Evolutionary conservation across 2,329 filamentous ascomycete species (phyloP), one percentile per base, ranked within the genome.

Genomic region (Lachnellula suecica): DNA sequence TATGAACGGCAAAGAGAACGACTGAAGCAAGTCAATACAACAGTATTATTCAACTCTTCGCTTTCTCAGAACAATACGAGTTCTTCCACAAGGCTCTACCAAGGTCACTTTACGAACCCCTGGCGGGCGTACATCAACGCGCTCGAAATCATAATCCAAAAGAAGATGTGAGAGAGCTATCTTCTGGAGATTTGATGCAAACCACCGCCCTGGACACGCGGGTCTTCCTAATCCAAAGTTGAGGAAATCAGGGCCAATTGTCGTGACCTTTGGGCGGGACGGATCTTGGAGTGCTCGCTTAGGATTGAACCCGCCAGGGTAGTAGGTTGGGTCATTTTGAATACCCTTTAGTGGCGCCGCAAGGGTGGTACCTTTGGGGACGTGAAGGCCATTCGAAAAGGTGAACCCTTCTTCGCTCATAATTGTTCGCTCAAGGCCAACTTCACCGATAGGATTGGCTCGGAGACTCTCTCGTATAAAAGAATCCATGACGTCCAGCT

Each of bases 181-280:
- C 19, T 49, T 49, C 11, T 37, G 46, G 13, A 49, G 46, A 35
- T 49, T 49, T 13, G 24, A 22, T 13, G 46, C 35, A 37, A 49
- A 49, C 35, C 34, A 49, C 11, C 46, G 46, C 13, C 46, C 46
- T 9, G 46, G 46, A 15, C 46, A 49, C 19, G 46, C 46, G 15
- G 29, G 29, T 9, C 46, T 34, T 4, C 46, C 46, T 10, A 49
- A 27, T 2, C 46, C 46, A 52, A 47, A 48, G 40, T 42, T 42
- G 19, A 42, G 22, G 15, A 42, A 42, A 22, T 25, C 40, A 6
- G 40, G 40, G 20, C 40, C 40, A 9, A 42, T 42, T 4, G 20
- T 23, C 17, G 40, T 42, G 10, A 23, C 15, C 40, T 42, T 42
- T 42, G 40, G 40, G 13, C 17, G 40, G 8, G 20, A 10, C 13